Conservation (phyloP, 306 rosid genomes). For the Cicer pinnatifidum region DNA sequence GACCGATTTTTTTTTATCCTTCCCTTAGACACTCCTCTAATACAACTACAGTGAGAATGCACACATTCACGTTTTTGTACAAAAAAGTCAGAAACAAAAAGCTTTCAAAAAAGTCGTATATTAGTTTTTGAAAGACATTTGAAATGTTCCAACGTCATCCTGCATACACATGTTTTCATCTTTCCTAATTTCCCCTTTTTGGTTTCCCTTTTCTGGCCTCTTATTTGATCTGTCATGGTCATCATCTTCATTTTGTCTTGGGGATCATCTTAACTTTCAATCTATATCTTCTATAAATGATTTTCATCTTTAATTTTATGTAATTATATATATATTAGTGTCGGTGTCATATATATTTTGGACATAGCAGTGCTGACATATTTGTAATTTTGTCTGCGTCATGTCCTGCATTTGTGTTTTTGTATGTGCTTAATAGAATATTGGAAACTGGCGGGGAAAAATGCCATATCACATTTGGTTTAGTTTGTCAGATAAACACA, state of each 20-base stretch:
- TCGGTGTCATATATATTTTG: not conserved
- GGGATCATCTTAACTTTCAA: not conserved
- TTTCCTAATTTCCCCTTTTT: not conserved
- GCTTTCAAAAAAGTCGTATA: not conserved
- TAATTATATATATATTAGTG: not conserved
- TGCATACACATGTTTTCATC: not conserved
- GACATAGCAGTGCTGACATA: not conserved
- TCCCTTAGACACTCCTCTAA: not conserved
- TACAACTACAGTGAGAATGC: not conserved
- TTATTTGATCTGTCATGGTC: conserved; percentile 6
- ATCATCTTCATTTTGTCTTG: not conserved
- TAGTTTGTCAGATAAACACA: conserved; percentile 25
- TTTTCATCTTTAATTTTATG: not conserved
- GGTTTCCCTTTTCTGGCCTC: conserved; percentile 10
- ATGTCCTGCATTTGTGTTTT: not conserved
- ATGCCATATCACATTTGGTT: conserved; percentile 26
- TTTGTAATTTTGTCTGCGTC: not conserved
- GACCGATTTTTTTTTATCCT: not conserved
- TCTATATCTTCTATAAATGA: not conserved
- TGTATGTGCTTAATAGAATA: conserved; percentile 21
- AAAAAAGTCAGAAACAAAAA: not conserved
- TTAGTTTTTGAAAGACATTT: not conserved
- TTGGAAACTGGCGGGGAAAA: conserved; percentile 38
- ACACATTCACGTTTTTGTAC: not conserved
- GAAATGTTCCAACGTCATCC: not conserved